Conservation (phyloP, 805 yeast species). For the Candida dajiaensis region DNA sequence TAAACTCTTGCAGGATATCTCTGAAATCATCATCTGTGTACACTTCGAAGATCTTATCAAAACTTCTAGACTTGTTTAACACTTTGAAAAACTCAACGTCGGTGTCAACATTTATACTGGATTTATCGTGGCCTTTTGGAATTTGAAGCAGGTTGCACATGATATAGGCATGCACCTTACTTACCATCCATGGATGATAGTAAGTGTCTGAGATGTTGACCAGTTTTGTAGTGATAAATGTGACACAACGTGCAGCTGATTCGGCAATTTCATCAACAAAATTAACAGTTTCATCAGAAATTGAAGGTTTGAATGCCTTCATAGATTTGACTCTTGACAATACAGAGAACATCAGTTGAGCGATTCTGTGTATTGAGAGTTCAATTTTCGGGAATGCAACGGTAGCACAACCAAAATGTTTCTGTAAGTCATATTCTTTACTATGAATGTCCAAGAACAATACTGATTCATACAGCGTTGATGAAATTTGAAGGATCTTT, state of each 20-base stretch:
- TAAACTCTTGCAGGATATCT: conserved; percentile 4
- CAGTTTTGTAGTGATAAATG: conserved; percentile 8
- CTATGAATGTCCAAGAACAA: conserved; percentile 14
- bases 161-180: conserved; percentile 18
- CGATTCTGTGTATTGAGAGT: conserved; percentile 13
- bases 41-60: conserved; percentile 16
- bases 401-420: conserved; percentile 19
- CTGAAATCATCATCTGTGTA: conserved; percentile 10
- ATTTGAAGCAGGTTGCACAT: conserved; percentile 7
- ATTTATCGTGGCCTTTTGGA: conserved; percentile 8
- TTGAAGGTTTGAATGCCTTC: conserved; percentile 7
- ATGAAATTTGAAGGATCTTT: conserved; percentile 4
- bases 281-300: background rate
- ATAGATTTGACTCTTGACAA: conserved; percentile 16
- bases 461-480: conserved; percentile 7
- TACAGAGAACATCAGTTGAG: conserved; percentile 14
- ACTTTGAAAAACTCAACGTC: conserved; percentile 10
- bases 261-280: conserved; percentile 12
- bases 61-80: conserved; percentile 7
- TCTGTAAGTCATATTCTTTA: conserved; percentile 11
- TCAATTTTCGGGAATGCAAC: conserved; percentile 19
- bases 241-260: background rate
- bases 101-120: background rate
- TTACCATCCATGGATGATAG: conserved; percentile 23
- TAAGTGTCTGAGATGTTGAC: conserved; percentile 15